These are phyloP conservation scores for Tardiomyces depauwii DNA, from an alignment of 1,139 yeast species.

Conservation along the genomic window DNA sequence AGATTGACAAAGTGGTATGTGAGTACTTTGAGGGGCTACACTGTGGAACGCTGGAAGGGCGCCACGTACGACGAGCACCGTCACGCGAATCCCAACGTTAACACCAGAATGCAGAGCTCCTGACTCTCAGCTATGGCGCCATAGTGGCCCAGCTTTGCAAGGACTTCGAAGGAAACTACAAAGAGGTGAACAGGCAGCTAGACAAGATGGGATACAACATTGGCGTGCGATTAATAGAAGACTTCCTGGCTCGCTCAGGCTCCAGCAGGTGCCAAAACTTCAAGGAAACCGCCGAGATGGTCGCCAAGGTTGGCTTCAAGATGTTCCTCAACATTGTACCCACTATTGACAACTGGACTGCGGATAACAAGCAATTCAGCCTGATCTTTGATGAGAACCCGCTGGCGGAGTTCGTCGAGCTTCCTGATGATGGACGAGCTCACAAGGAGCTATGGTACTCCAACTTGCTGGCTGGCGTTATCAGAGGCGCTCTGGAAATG, in stretches of 20 bases:
- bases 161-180: slow-evolving; percentile 67
- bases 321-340: slow-evolving; percentile 81
- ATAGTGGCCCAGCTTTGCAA: slow-evolving; percentile 87
- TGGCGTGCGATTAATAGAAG: slow-evolving; percentile 86
- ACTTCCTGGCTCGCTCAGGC: slow-evolving; percentile 79
- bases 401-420: slow-evolving; percentile 86
- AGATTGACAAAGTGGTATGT: slow-evolving; percentile 74
- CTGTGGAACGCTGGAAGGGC: too few relatives aligned
- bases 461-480: slow-evolving; percentile 79
- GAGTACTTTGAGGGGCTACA: too few relatives aligned
- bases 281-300: slow-evolving; percentile 79
- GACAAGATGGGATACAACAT: slow-evolving; percentile 94
- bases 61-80: neutral
- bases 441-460: slow-evolving; percentile 81
- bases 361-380: slow-evolving; percentile 64
- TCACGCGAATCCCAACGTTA: too few relatives aligned
- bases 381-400: slow-evolving; percentile 78
- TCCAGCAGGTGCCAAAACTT: slow-evolving; percentile 70
- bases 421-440: slow-evolving; percentile 68
- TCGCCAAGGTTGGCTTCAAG: slow-evolving; percentile 81
- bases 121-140: slow-evolving; percentile 89
- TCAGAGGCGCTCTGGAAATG: slow-evolving; percentile 90
- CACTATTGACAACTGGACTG: slow-evolving; percentile 61
- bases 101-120: slow-evolving; percentile 65
- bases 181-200: slow-evolving; percentile 68